Evolutionary conservation across 2,329 filamentous ascomycete species (phyloP).

Genomic region (Pseudogymnoascus sp.): DNA sequence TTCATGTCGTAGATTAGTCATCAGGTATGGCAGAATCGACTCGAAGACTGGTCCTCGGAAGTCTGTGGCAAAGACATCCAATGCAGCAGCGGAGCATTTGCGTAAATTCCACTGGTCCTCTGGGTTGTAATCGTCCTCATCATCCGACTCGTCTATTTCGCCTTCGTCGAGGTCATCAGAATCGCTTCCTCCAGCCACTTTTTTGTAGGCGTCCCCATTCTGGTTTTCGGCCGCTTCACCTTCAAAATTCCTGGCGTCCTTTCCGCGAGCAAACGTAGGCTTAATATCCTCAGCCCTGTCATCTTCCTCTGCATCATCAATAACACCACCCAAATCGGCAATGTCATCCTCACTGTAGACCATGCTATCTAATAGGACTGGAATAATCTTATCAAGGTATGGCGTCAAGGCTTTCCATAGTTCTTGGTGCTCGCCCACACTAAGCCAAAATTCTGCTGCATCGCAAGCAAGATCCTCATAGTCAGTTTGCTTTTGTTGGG

Average conservation of each 20-base stretch:
- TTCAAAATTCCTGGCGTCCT: constrained; percentile 38
- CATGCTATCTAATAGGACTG: constrained; percentile 89
- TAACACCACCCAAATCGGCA: constrained; percentile 71
- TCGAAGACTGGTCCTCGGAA: constrained; percentile 86
- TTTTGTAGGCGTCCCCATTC: constrained; percentile 49
- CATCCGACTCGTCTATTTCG: constrained; percentile 70
- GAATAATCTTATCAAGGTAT: constrained; percentile 77
- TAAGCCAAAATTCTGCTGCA: constrained; percentile 95
- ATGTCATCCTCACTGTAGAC: constrained; percentile 94
- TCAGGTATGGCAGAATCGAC: constrained; percentile 85
- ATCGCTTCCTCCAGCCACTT: constrained; percentile 43
- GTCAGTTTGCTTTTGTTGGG: constrained; percentile 72
- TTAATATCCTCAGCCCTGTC: constrained; percentile 88
- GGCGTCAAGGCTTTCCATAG: constrained; percentile 71
- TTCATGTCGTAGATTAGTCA: constrained; percentile 75
- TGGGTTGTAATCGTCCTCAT: constrained; percentile 71
- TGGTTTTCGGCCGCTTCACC: constrained; percentile 44
- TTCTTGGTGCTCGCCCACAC: constrained; percentile 78
- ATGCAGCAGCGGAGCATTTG: constrained; percentile 91
- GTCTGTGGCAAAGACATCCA: constrained; percentile 88
- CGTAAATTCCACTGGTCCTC: constrained; percentile 93
- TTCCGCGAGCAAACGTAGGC: constrained; percentile 77
- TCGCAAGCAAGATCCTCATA: constrained; percentile 89
- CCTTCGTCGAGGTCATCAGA: constrained; percentile 80
- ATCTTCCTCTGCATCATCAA: constrained; percentile 84